A percentile compares a stretch with the other conserved stretches of the same genome.
These are phyloP conservation scores for Lactuca saligna DNA, from an alignment of 129 eudicot species.

Conservation along the genomic window DNA sequence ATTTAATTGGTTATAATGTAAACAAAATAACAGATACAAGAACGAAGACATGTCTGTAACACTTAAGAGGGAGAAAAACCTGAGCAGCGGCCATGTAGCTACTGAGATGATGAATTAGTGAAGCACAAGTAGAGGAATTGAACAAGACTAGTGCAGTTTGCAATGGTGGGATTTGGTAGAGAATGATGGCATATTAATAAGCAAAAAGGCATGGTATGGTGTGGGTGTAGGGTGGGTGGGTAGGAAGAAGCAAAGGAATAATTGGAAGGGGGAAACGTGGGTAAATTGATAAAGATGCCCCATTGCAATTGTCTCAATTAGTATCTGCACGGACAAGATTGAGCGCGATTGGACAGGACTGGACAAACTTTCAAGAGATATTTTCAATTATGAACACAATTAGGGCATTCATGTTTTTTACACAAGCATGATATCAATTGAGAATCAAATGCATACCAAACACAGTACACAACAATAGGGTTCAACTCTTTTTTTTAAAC, in stretches of 20 bases:
- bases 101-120: constrained; percentile 5
- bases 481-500: no score
- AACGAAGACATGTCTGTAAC: constrained; percentile 2
- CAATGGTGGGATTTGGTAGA: constrained; percentile 15
- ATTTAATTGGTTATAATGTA: constrained; percentile 9
- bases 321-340: no score
- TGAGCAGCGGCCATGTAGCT: constrained; percentile 37
- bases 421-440: no score
- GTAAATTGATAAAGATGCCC: neutral
- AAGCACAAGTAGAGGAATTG: constrained; percentile 1
- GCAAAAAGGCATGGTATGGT: constrained; percentile 10
- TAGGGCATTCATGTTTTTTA: no score
- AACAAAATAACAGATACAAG: neutral
- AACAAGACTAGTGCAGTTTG: constrained; percentile 6
- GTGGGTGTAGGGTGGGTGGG: neutral
- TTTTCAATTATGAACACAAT: no score
- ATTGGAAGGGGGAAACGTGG: constrained; percentile 13
- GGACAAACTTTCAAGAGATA: no score
- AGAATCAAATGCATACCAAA: no score
- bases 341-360: no score
- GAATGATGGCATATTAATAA: constrained; percentile 29
- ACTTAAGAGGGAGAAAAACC: constrained; percentile 13
- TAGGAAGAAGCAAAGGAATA: constrained; percentile 24
- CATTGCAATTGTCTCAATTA: neutral
- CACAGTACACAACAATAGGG: no score